These are phyloP conservation scores for Rhizophagus clarus DNA, from an alignment of 192 early-diverging fungal species.

Conservation along the genomic window DNA sequence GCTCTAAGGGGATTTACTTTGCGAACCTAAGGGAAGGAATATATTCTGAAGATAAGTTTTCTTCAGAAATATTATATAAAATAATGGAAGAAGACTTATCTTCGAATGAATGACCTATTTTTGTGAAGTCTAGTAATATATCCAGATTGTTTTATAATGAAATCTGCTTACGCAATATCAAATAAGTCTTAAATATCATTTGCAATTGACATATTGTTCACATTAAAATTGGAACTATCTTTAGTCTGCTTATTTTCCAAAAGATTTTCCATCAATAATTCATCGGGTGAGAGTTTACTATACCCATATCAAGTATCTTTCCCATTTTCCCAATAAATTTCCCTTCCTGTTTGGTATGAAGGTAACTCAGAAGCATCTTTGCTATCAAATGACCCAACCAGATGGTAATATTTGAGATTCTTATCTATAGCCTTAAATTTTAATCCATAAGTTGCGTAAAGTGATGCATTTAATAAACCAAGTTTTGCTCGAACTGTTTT, in stretches of 20 bases:
- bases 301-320: too few species aligned
- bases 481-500: conserved; percentile 9
- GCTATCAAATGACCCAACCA: conserved; percentile 11
- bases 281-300: too few species aligned
- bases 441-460: background rate
- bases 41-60: background rate
- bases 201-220: too few species aligned
- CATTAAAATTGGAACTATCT: too few species aligned
- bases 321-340: too few species aligned
- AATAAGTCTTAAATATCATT: too few species aligned
- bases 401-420: conserved; percentile 17
- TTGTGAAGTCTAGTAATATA: background rate
- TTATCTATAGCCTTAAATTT: conserved; percentile 25
- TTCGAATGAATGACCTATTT: background rate
- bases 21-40: background rate
- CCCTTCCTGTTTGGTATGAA: too few species aligned
- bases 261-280: too few species aligned
- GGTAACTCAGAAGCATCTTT: background rate
- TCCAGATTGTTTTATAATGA: background rate
- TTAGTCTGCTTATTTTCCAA: too few species aligned
- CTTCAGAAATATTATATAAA: background rate
- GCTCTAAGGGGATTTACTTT: too few species aligned
- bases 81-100: background rate
- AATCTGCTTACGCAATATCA: too few species aligned
- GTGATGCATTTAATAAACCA: conserved; percentile 16